phyloP scores from a whole-genome alignment of 2,329 filamentous ascomycete genomes.

The Thielaviopsis musarum region DNA sequence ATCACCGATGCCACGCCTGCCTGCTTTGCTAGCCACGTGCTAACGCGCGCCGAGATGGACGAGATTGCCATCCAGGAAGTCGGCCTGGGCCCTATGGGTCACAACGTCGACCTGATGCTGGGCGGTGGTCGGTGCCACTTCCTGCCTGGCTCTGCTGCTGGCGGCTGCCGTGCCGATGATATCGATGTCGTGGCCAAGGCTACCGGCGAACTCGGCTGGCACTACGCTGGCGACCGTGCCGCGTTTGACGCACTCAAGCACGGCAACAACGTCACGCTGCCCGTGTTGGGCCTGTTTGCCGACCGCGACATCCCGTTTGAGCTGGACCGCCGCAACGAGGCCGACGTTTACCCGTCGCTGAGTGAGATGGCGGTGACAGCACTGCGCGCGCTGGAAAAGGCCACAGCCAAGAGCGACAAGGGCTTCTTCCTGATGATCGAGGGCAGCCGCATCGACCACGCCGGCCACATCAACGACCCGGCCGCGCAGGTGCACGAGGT shows the following conservation, averaged over 20 bases:
- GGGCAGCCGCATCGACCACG: conserved; percentile 89
- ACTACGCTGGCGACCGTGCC: conserved; percentile 53
- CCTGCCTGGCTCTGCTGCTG: conserved; percentile 60
- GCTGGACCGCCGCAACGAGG: conserved; percentile 67
- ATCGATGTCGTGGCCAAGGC: conserved; percentile 61
- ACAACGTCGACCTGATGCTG: conserved; percentile 80
- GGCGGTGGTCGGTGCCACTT: conserved; percentile 92
- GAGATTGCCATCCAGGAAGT: conserved; percentile 85
- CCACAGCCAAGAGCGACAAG: conserved; percentile 68
- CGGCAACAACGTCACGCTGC: conserved; percentile 54
- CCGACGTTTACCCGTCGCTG: conserved; percentile 70
- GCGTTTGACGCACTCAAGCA: conserved; percentile 59
- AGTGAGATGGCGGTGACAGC: conserved; percentile 83
- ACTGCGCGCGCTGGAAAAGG: conserved; percentile 59
- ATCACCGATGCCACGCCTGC: conserved; percentile 94
- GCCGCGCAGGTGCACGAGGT: conserved; percentile 81
- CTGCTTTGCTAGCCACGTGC: conserved; percentile 81
- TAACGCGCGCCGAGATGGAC: conserved; percentile 65
- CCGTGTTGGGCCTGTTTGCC: conserved; percentile 75
- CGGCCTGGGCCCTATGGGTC: conserved; percentile 70
- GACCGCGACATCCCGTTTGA: conserved; percentile 76
- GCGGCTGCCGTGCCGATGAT: conserved; percentile 68
- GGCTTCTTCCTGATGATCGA: conserved; percentile 99
- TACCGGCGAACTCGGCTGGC: conserved; percentile 59
- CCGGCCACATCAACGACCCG: conserved; percentile 72